phyloP scores from a whole-genome alignment of 495 filamentous ascomycete genomes.

The Oidiodendron maius region DNA sequence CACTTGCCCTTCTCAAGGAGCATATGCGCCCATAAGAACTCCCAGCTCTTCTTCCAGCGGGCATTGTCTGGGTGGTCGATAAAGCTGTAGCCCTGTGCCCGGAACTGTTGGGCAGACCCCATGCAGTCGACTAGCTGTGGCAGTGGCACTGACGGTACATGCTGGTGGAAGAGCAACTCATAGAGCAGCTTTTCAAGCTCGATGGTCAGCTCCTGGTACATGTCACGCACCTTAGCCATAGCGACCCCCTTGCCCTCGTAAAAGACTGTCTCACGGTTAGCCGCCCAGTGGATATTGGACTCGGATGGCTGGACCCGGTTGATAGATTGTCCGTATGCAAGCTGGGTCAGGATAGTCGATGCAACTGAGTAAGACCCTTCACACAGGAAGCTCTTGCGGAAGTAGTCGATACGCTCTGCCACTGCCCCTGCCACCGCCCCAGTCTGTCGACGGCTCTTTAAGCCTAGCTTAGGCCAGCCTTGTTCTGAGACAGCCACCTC shows the following conservation, averaged over 20 bases:
- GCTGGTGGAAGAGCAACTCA: conserved; percentile 1
- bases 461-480: neutral
- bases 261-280: conserved; percentile 6
- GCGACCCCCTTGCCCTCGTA: neutral
- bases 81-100: neutral
- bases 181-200: conserved; percentile 4
- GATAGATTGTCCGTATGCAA: neutral
- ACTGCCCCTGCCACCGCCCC: neutral
- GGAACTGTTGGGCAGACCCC: conserved; percentile 2
- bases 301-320: conserved; percentile 2
- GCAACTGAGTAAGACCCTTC: conserved; percentile 2
- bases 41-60: neutral
- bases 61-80: neutral
- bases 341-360: conserved; percentile 1
- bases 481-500: neutral
- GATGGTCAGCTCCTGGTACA: neutral
- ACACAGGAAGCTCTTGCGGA: neutral
- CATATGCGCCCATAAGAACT: neutral
- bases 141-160: neutral
- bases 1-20: neutral
- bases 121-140: neutral
- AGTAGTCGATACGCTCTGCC: neutral
- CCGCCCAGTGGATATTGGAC: conserved; percentile 4
- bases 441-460: no score
- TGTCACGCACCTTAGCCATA: conserved; percentile 1